Evolutionary conservation across 805 yeast species (phyloP), one percentile per base, ranked within the genome.

Genomic region (Wickerhamiella sorbophila): DNA sequence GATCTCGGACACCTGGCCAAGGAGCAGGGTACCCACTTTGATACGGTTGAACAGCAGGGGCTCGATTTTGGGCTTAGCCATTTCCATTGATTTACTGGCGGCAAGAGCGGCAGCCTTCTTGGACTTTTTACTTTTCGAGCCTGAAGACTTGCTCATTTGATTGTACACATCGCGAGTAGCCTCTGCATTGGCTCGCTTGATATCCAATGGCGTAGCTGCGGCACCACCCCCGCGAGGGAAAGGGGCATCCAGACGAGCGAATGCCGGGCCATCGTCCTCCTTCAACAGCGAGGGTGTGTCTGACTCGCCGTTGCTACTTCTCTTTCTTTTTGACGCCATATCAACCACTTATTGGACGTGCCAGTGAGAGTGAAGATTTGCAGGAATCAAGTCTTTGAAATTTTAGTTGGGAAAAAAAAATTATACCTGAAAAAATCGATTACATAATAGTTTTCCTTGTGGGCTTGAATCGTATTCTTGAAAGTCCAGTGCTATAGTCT

Each of bases 201-300:
- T 76, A 62, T 91, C 99, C 50, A 91, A 65, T 5, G 97, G 86
- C 3, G 94, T 74, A 55, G 91, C 70, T 10, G 79, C 75, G 14
- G 63, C 55, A 5, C 65, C 66, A 39, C 98, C 98, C 52, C 98
- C 98, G 75, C 99, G 81, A 39, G 98, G 98, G 58, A 91, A 91
- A 10, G 80, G 68, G 33, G 69, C 64, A 44, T 77, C 83, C 18
- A 29, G 15, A 14, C 43, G 34, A 8, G 35, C 32, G 12, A 14
- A 15, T 15, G 43, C 4, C 17, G 38, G 29, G 5, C 34, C 44
- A 8, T 20, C 43, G 5, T 47, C 50, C 4, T 40, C 44, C 26
- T 34, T 35, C 35, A 47, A 24, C 4, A 47, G 43, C 15, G 50
- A 44, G 8, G 29, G 15, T 21, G 26, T 9, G 10, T 19, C 26